Conservation (phyloP, 768 basidiomycete species). For the Panellus pusillus region DNA sequence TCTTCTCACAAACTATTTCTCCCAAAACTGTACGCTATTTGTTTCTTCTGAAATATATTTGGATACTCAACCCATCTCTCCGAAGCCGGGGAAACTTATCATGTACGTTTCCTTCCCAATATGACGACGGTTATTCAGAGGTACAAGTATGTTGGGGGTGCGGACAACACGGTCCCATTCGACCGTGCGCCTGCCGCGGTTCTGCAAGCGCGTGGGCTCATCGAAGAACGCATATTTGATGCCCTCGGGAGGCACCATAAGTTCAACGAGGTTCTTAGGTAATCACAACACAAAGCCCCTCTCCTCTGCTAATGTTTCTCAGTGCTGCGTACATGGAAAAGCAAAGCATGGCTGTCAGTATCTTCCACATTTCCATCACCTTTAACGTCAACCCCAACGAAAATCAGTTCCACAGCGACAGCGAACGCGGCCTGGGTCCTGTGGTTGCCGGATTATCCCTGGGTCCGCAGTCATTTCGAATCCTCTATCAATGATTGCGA, state of each 20-base stretch:
- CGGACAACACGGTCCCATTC: slow-evolving; percentile 71
- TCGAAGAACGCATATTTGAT: slow-evolving; percentile 51
- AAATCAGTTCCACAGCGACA: slow-evolving; percentile 75
- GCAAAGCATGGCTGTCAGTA: slow-evolving; percentile 77
- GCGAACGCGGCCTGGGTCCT: slow-evolving; percentile 71
- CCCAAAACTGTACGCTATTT: slow-evolving; percentile 68
- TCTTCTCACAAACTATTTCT: slow-evolving; percentile 79
- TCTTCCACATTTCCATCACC: not conserved
- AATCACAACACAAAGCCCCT: not conserved
- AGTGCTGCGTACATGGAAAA: slow-evolving; percentile 84
- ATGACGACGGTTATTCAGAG: too few relatives aligned
- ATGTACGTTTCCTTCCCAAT: slow-evolving; percentile 39
- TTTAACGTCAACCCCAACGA: not conserved
- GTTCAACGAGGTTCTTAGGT: slow-evolving; percentile 80
- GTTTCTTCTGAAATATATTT: not conserved
- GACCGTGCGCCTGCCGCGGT: slow-evolving; percentile 59
- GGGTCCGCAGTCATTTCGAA: slow-evolving; percentile 32
- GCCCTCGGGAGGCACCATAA: slow-evolving; percentile 39
- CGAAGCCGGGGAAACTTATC: slow-evolving; percentile 78
- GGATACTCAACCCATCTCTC: not conserved
- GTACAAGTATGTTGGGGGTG: slow-evolving; percentile 68
- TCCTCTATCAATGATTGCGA: too few relatives aligned
- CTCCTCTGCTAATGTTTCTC: not conserved
- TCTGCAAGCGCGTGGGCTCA: slow-evolving; percentile 54
- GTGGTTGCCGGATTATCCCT: slow-evolving; percentile 74